Evolutionary conservation across 2,329 filamentous ascomycete species (phyloP).

Genomic region (Bipolaris cookei): DNA sequence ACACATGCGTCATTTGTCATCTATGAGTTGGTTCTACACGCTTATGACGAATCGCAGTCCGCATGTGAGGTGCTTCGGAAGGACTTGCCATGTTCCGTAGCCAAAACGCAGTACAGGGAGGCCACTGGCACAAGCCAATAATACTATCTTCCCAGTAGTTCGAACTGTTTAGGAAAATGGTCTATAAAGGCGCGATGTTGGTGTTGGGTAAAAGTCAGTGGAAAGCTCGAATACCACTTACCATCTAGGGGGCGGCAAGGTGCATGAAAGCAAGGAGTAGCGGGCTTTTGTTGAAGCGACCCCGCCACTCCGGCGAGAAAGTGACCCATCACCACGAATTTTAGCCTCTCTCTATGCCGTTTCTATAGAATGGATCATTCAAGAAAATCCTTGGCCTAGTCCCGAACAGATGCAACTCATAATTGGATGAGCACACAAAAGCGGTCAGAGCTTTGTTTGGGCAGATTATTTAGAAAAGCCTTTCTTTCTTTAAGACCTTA

Average conservation of each 20-base stretch:
- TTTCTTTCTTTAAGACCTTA: too few species aligned
- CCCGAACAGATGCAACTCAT: too few species aligned
- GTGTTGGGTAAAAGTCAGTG: not conserved
- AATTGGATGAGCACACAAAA: too few species aligned
- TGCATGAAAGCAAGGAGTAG: not conserved
- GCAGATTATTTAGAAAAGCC: too few species aligned
- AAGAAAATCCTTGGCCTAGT: not conserved
- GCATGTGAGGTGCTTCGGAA: constrained; percentile 1
- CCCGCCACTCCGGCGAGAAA: not conserved
- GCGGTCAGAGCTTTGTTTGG: too few species aligned
- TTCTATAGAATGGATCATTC: not conserved
- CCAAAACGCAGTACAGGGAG: constrained; percentile 2
- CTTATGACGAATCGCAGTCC: constrained; percentile 7
- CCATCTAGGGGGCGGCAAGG: not conserved
- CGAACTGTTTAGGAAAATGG: constrained; percentile 1
- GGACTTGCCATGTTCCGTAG: constrained; percentile 13
- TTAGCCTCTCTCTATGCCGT: not conserved
- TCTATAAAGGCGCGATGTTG: not conserved
- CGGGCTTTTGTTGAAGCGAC: not conserved
- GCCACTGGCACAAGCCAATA: constrained; percentile 1
- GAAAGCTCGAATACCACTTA: not conserved
- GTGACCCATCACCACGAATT: not conserved
- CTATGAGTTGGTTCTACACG: constrained; percentile 1
- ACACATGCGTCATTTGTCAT: not conserved
- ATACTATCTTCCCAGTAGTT: not conserved